Conservation (phyloP, 1,139 yeast genomes). For the Candida mesenterica region DNA sequence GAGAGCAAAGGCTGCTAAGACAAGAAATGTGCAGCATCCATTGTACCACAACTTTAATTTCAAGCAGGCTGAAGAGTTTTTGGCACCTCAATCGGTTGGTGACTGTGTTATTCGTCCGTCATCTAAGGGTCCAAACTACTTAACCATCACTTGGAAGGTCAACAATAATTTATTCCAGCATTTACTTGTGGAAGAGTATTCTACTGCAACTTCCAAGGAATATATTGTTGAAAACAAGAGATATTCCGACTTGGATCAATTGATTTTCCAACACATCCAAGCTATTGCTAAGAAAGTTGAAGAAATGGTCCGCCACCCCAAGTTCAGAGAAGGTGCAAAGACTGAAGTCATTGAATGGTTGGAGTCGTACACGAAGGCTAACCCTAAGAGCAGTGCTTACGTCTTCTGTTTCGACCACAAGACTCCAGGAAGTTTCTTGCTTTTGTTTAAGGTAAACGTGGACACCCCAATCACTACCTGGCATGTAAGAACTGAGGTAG, state of each 20-base stretch:
- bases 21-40: slow-evolving; percentile 89
- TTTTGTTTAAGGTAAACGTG: slow-evolving; percentile 77
- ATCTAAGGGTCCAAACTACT: slow-evolving; percentile 80
- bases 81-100: slow-evolving; percentile 88
- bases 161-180: slow-evolving; percentile 91
- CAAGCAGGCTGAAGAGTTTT: slow-evolving; percentile 87
- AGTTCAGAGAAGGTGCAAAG: slow-evolving; percentile 80
- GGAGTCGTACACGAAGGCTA: slow-evolving; percentile 85
- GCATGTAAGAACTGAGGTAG: slow-evolving; percentile 87
- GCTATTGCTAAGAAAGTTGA: slow-evolving; percentile 82
- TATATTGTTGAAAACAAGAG: slow-evolving; percentile 66
- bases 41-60: slow-evolving; percentile 80
- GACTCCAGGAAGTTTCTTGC: slow-evolving; percentile 87
- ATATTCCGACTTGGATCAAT: slow-evolving; percentile 89
- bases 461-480: slow-evolving; percentile 74
- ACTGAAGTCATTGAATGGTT: slow-evolving; percentile 85
- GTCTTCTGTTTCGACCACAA: slow-evolving; percentile 89
- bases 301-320: slow-evolving; percentile 82
- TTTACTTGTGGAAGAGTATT: slow-evolving; percentile 76
- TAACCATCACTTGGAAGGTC: slow-evolving; percentile 96
- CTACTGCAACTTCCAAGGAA: slow-evolving; percentile 53
- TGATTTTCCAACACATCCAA: slow-evolving; percentile 84
- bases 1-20: slow-evolving; percentile 52
- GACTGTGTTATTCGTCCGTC: slow-evolving; percentile 95
- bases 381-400: slow-evolving; percentile 86